Evolutionary conservation across 441 rosid species (phyloP), one percentile per base, ranked within the genome.

Genomic region (Erodium texanum): DNA sequence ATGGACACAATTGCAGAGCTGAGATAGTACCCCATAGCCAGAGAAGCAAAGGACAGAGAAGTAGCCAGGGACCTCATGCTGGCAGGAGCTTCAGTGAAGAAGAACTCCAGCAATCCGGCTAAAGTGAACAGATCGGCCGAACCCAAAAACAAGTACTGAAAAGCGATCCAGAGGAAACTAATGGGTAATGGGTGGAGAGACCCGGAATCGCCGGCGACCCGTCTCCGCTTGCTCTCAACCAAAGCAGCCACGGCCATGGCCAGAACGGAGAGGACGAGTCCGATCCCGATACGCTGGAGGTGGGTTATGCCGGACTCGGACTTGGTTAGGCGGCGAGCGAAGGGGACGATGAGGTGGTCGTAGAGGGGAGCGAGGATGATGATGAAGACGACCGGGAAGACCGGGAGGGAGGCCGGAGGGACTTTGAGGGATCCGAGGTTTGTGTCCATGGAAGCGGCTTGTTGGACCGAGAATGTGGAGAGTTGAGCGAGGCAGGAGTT

Each of bases 401-500:
- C 78, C 0, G 94, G 94, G 38, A 93, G 89, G 7, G 98, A 89
- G 5, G 98, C 94, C 0, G 98, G 97, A 32, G 98, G 92, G 58
- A 93, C 85, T 59, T 70, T 80, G 7, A 89, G 69, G 61, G 85
- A 80, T 20, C 92, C 94, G 5, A 90, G 77, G 70, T 75, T 81
- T 19, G 94, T 90, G 70, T 90, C 77, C 97, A 90, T 88, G 14
- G 94, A 88, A 32, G 97, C 83, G 54, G 96, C 87, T 82, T 90
- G 96, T 43, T 90, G 96, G 70, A 90, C 87, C 0, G 97, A 93
- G 66, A 93, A 93, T 18, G 96, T 88, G 0, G 94, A 90, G 69
- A 90, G 98, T 70, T 93, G 96, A 68, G 97, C 97, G 9, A 93
- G 80, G 81, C 98, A 93, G 81, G 93, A 89, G 75, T 84, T 90